Base-by-base conservation (phyloP, 2,329 filamentous ascomycete species). In the Nigrospora osmanthi region DNA sequence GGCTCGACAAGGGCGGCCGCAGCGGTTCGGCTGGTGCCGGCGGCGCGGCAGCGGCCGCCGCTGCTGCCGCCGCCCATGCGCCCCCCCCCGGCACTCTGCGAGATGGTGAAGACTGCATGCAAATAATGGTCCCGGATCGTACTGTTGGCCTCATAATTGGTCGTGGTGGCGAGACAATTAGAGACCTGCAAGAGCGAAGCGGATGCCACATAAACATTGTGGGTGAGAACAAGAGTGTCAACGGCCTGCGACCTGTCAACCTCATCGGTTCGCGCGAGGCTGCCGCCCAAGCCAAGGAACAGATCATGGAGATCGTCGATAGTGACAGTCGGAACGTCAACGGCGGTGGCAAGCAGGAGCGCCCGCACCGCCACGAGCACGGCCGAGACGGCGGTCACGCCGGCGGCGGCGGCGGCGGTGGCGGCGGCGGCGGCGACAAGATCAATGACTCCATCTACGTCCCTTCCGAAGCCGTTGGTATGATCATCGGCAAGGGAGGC, bases 131-230 rank as follows among this genome's bases (percentile, higher is more conserved):
- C 15, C 89, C 89, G 39, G 89, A 95, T 67, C 84, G 89, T 57
- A 95, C 89, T 10, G 89, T 95, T 48, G 89, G 89, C 42, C 73
- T 95, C 38, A 95, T 95, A 55, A 95, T 95, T 59, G 89, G 89
- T n/a, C 85, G 89, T 54, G 88, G 88, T 35, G 89, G 89, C 47
- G 89, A 95, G 68, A 95, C 89, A 1, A 95, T 95, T 57, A 83
- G 89, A 58, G 89, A 95, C 61, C 73, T 95, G 19, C 90, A 95
- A 67, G 89, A 95, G 63, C 78, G 87, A 50, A 93, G 87, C 56
- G 87, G 87, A n/a, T 95, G 89, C 63, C 90, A 95, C 64, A 89
- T 95, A 63, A 95, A 95, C 64, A 95, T 95, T 58, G 87, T 95
- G 35, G 87, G 87, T 56, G 89, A 95, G 68, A 88, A 88, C 54